phyloP scores from a whole-genome alignment of 352 stramenopile species.

The Phytopythium kandeliae region DNA sequence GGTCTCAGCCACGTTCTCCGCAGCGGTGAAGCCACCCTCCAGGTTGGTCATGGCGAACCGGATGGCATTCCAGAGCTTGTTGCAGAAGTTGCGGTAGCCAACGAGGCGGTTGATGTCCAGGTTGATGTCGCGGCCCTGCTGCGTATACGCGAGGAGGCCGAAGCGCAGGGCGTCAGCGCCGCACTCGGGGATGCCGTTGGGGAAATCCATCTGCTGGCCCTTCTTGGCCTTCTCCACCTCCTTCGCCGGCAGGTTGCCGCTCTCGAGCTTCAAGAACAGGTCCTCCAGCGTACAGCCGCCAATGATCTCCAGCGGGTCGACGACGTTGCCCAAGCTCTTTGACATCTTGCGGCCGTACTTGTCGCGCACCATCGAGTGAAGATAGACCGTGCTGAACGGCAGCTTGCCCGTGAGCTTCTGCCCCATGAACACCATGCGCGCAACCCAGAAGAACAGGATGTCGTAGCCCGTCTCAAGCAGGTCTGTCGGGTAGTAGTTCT shows the following conservation, averaged over 20 bases:
- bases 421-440: constrained; percentile 95
- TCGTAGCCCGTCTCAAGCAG: constrained; percentile 99
- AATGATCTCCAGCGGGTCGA: constrained; percentile 98
- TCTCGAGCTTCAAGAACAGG: constrained; percentile 94
- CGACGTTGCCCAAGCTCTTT: constrained; percentile 99
- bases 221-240: constrained; percentile 98
- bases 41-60: constrained; percentile 98
- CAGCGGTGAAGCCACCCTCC: constrained; percentile 57
- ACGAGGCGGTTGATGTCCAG: constrained; percentile 99
- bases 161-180: constrained; percentile 98
- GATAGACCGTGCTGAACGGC: constrained; percentile 96
- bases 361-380: constrained; percentile 98
- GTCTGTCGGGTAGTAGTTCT: constrained; percentile 95
- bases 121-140: constrained; percentile 97
- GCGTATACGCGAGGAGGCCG: constrained; percentile 95
- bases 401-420: constrained; percentile 96
- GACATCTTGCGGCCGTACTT: constrained; percentile 99
- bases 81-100: constrained; percentile 99
- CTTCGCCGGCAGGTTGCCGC: constrained; percentile 96
- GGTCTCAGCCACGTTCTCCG: constrained; percentile 46
- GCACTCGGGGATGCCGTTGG: constrained; percentile 98
- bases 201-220: constrained; percentile 96
- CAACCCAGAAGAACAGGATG: constrained; percentile 99
- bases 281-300: constrained; percentile 92
- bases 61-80: constrained; percentile 99